phyloP scores from a whole-genome alignment of 2,329 filamentous ascomycete species.

The Atkinsonella texensis region DNA sequence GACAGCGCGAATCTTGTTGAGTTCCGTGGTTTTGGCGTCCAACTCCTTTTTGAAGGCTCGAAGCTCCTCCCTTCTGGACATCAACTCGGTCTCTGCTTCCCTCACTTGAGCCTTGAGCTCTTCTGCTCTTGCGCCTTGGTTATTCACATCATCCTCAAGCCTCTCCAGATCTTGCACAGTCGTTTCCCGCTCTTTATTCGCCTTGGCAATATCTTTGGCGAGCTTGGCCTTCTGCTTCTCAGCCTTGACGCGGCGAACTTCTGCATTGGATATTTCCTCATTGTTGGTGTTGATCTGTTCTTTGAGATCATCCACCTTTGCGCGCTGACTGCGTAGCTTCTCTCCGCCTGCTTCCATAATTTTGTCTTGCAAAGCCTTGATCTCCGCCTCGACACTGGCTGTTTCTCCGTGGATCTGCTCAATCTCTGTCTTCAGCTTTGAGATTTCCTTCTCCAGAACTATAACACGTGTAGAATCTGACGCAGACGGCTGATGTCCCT shows the following conservation, averaged over 20 bases:
- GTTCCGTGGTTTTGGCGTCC: constrained; percentile 71
- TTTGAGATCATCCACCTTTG: constrained; percentile 80
- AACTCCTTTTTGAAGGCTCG: constrained; percentile 70
- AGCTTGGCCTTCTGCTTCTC: constrained; percentile 87
- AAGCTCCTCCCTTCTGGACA: constrained; percentile 70
- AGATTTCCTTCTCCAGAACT: constrained; percentile 65
- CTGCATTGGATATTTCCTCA: constrained; percentile 74
- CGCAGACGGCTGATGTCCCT: constrained; percentile 70
- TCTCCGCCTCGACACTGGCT: constrained; percentile 83
- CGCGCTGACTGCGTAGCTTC: constrained; percentile 77
- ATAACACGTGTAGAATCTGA: constrained; percentile 64
- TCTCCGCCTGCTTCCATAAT: constrained; percentile 98
- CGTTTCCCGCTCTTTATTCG: constrained; percentile 64
- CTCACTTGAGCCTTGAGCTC: constrained; percentile 63
- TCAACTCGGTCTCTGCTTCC: constrained; percentile 67
- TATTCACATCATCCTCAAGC: constrained; percentile 65
- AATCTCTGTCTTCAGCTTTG: constrained; percentile 63
- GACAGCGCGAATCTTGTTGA: constrained; percentile 77
- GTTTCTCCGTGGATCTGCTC: constrained; percentile 72
- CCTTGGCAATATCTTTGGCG: constrained; percentile 68
- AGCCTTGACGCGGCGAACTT: constrained; percentile 81
- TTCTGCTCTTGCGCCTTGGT: constrained; percentile 64
- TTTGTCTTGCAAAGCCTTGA: constrained; percentile 84
- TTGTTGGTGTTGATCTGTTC: constrained; percentile 70
- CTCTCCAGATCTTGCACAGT: constrained; percentile 62